Conservation (phyloP, 352 stramenopile species). For the Pythium grandisporangium region DNA sequence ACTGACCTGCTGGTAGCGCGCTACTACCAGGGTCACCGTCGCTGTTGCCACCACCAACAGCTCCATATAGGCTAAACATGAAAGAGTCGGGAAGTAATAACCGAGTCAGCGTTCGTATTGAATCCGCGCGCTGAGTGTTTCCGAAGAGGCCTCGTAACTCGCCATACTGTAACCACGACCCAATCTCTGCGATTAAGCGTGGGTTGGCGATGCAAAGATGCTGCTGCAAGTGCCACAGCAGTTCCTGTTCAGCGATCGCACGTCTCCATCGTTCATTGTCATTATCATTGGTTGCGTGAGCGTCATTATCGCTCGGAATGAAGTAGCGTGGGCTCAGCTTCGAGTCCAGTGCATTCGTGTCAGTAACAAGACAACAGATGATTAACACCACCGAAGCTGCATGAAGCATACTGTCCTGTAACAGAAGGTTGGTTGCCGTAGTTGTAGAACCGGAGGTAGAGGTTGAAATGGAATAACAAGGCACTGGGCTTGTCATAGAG, state of each 20-base stretch:
- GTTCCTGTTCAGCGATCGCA: slow-evolving; percentile 1
- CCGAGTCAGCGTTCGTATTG: slow-evolving; percentile 21
- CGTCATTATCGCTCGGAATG: too few species aligned
- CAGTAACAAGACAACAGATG: too few species aligned
- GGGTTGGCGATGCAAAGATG: slow-evolving; percentile 14
- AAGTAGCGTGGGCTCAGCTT: too few species aligned
- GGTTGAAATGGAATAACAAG: too few species aligned
- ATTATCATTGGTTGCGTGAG: too few species aligned
- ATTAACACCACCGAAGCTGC: too few species aligned
- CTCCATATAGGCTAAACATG: slow-evolving; percentile 18
- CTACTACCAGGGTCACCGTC: not conserved
- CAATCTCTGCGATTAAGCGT: slow-evolving; percentile 1
- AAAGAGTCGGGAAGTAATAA: slow-evolving; percentile 30
- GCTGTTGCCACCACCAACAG: slow-evolving; percentile 16
- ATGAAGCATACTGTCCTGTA: too few species aligned
- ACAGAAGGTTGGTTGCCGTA: too few species aligned
- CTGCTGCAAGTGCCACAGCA: slow-evolving; percentile 30
- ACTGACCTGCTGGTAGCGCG: not conserved
- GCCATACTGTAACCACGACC: slow-evolving; percentile 10
- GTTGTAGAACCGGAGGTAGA: too few species aligned
- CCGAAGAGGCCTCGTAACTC: slow-evolving; percentile 1
- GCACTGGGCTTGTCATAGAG: too few species aligned
- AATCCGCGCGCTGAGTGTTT: slow-evolving; percentile 13
- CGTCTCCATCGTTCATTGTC: too few species aligned
- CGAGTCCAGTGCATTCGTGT: too few species aligned